phyloP scores from a whole-genome alignment of 352 stramenopile species.

The Lagenidium giganteum region DNA sequence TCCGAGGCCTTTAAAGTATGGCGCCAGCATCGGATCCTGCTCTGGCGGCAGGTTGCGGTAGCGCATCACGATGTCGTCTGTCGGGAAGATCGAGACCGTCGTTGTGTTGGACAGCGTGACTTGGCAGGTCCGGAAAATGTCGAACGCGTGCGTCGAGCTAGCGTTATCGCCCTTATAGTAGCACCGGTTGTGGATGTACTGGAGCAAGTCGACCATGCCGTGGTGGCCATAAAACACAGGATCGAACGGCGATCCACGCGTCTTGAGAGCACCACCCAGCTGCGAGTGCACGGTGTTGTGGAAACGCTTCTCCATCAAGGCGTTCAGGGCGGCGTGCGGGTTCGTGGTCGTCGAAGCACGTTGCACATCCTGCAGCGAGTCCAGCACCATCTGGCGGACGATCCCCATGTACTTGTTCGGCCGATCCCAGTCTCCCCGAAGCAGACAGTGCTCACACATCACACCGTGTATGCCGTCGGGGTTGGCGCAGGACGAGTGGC shows the following conservation, averaged over 20 bases:
- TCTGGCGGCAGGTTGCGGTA: neutral
- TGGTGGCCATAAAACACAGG: conserved; percentile 20
- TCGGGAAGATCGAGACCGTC: too few relatives aligned
- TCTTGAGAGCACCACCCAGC: conserved; percentile 15
- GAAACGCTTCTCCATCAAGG: conserved; percentile 10
- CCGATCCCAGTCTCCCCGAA: conserved; percentile 13
- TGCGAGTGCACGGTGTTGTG: conserved; percentile 20
- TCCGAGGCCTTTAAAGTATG: conserved; percentile 18
- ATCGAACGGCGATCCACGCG: conserved; percentile 13
- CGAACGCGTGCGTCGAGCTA: conserved; percentile 5
- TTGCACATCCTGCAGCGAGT: conserved; percentile 13
- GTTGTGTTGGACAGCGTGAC: too few relatives aligned
- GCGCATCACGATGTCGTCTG: conserved; percentile 2
- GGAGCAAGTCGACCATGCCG: conserved; percentile 15
- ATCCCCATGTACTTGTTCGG: conserved; percentile 10
- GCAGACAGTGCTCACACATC: conserved; percentile 9
- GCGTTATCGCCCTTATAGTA: too few relatives aligned
- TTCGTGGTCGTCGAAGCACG: neutral
- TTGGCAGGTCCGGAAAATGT: conserved; percentile 9
- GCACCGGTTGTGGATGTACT: conserved; percentile 18
- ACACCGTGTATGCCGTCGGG: conserved; percentile 7
- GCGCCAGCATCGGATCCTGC: conserved; percentile 8
- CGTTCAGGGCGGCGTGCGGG: conserved; percentile 2
- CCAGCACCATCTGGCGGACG: conserved; percentile 3
- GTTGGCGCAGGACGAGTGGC: conserved; percentile 10